Evolutionary conservation across 2,329 filamentous ascomycete species (phyloP).

Genomic region (Chaetomiaceae sp.): DNA sequence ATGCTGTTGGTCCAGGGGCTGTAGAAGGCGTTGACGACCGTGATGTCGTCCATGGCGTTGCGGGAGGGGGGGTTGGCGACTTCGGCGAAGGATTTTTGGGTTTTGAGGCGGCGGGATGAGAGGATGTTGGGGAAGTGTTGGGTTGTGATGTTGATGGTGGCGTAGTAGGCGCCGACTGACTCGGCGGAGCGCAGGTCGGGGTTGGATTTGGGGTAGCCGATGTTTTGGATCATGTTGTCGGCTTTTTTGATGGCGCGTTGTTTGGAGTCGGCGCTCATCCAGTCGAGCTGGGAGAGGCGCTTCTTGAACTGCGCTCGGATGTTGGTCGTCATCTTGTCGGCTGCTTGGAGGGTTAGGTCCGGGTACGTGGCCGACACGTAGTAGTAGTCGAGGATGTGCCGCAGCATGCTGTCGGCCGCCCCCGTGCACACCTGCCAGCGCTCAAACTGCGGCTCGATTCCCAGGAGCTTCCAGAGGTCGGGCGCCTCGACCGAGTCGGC

Average conservation of each 20-base stretch:
- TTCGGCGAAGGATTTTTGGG: slow-evolving; percentile 34
- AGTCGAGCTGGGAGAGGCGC: slow-evolving; percentile 53
- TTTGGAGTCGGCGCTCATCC: slow-evolving; percentile 61
- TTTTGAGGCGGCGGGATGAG: slow-evolving; percentile 22
- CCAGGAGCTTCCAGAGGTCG: not conserved
- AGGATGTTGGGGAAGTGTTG: slow-evolving; percentile 56
- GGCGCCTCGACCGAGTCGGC: slow-evolving; percentile 49
- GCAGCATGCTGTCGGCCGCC: slow-evolving; percentile 44
- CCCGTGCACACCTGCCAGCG: slow-evolving; percentile 58
- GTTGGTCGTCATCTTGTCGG: slow-evolving; percentile 64
- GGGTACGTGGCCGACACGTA: slow-evolving; percentile 66
- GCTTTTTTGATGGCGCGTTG: slow-evolving; percentile 60
- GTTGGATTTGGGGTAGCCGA: slow-evolving; percentile 46
- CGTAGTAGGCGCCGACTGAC: slow-evolving; percentile 52
- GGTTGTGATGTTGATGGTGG: slow-evolving; percentile 26
- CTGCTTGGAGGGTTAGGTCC: slow-evolving; percentile 59
- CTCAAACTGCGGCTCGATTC: slow-evolving; percentile 51
- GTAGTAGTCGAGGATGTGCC: slow-evolving; percentile 67
- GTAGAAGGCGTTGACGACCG: slow-evolving; percentile 55
- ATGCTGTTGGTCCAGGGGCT: slow-evolving; percentile 62
- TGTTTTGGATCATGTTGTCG: slow-evolving; percentile 62
- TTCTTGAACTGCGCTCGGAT: slow-evolving; percentile 62
- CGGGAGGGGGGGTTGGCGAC: slow-evolving; percentile 56
- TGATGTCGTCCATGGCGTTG: not conserved
- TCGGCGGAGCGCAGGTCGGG: slow-evolving; percentile 48